Evolutionary conservation across 768 basidiomycete species (phyloP).

Genomic region (Leccinellum albellum): DNA sequence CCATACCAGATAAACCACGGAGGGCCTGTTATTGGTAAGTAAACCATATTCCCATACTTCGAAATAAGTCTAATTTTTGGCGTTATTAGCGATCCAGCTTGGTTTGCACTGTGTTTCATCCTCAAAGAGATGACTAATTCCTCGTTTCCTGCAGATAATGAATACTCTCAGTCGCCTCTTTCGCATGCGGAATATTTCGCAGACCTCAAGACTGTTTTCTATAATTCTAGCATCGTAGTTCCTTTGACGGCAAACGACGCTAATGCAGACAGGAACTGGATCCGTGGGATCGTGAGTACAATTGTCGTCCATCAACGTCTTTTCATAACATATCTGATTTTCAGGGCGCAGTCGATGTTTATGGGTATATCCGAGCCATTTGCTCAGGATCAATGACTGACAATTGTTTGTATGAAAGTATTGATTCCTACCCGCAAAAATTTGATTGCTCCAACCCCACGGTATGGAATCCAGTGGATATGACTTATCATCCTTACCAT

Average conservation of each 20-base stretch:
- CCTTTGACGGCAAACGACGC: slow-evolving; percentile 77
- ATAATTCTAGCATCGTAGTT: slow-evolving; percentile 55
- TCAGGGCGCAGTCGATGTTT: slow-evolving; percentile 65
- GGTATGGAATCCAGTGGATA: slow-evolving; percentile 59
- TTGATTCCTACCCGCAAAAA: slow-evolving; percentile 73
- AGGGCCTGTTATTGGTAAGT: slow-evolving; percentile 70
- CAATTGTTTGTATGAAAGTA: slow-evolving; percentile 25
- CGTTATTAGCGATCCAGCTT: slow-evolving; percentile 47
- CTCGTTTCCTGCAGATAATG: slow-evolving; percentile 53
- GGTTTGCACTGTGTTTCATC: slow-evolving; percentile 33
- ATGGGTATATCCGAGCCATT: slow-evolving; percentile 46
- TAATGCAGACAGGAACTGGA: slow-evolving; percentile 53
- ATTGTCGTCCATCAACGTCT: background rate
- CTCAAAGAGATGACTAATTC: background rate
- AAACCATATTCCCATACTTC: background rate
- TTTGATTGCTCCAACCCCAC: slow-evolving; percentile 79
- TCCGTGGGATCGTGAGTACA: slow-evolving; percentile 60
- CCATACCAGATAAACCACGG: slow-evolving; percentile 68
- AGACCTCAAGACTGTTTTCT: slow-evolving; percentile 56
- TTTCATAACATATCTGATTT: slow-evolving; percentile 1
- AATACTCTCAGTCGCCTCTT: slow-evolving; percentile 54
- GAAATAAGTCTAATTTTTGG: background rate
- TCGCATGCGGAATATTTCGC: slow-evolving; percentile 55
- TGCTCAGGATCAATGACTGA: background rate
- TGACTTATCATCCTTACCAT: slow-evolving; percentile 67